phyloP scores from a whole-genome alignment of 1,284 basidiomycete genomes.

The Irpex sp. region DNA sequence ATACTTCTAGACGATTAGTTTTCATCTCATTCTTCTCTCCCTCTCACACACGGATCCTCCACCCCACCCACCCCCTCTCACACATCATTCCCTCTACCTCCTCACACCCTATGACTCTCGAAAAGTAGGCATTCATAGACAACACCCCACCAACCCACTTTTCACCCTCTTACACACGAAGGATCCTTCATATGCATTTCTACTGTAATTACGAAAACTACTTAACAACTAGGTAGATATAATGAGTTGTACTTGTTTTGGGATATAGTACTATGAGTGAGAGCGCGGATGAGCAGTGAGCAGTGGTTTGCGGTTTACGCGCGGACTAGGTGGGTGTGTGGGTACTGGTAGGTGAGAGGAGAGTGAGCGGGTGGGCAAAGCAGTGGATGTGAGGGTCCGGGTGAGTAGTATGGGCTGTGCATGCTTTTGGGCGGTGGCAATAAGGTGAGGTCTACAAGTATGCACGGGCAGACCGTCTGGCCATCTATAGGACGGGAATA shows the following conservation, averaged over 20 bases:
- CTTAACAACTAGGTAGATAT: background rate
- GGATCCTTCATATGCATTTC: background rate
- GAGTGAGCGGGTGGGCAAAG: background rate
- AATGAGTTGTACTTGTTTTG: background rate
- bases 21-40: too few species aligned
- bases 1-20: too few species aligned
- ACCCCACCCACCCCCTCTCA: background rate
- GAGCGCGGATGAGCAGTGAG: too few species aligned
- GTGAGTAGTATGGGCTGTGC: background rate
- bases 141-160: too few species aligned
- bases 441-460: slow-evolving; percentile 28
- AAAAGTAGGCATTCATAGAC: too few species aligned
- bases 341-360: background rate
- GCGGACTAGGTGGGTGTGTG: too few species aligned
- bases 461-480: slow-evolving; percentile 36
- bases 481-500: slow-evolving; percentile 29
- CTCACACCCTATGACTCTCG: background rate
- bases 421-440: slow-evolving; percentile 10
- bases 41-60: too few species aligned
- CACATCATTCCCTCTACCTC: background rate
- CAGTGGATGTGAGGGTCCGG: slow-evolving; percentile 1
- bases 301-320: too few species aligned
- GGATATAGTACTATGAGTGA: background rate
- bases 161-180: too few species aligned
- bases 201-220: background rate